Evolutionary conservation across 2,329 filamentous ascomycete species (phyloP).

Genomic region (Trichoderma sp.): DNA sequence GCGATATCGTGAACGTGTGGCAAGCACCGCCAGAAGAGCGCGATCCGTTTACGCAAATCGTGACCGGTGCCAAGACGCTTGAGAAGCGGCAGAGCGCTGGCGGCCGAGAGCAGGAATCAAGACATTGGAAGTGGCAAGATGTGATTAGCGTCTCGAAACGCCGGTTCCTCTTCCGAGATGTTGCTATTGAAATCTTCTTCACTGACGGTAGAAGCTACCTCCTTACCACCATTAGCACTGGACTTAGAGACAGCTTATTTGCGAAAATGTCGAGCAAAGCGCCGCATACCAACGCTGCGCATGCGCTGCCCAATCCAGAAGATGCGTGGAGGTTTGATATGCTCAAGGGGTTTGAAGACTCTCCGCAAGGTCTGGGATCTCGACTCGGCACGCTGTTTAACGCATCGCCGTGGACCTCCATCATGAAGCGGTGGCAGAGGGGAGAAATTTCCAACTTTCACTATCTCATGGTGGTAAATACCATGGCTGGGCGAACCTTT

Average conservation of each 20-base stretch:
- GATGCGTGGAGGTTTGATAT: constrained; percentile 92
- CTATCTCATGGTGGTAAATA: constrained; percentile 98
- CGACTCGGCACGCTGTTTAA: constrained; percentile 94
- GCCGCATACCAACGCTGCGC: constrained; percentile 72
- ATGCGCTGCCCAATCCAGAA: constrained; percentile 73
- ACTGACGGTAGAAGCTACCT: constrained; percentile 95
- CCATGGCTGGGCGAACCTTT: constrained; percentile 94
- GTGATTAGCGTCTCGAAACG: constrained; percentile 95
- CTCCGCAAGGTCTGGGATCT: constrained; percentile 69
- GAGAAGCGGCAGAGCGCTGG: constrained; percentile 63
- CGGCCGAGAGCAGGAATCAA: constrained; percentile 71
- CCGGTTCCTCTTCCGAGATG: constrained; percentile 91
- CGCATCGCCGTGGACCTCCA: constrained; percentile 75
- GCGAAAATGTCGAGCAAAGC: constrained; percentile 75
- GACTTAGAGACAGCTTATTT: constrained; percentile 77
- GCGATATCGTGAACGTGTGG: constrained; percentile 95
- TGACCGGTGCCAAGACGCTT: constrained; percentile 64
- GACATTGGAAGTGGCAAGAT: constrained; percentile 92
- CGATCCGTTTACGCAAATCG: constrained; percentile 93
- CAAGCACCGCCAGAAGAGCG: constrained; percentile 90
- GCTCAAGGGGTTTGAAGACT: constrained; percentile 65
- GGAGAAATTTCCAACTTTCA: constrained; percentile 99
- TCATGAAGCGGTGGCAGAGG: constrained; percentile 85
- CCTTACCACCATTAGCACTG: constrained; percentile 76
- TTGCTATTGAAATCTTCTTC: constrained; percentile 97